Percentiles rank a stretch among this genome's conserved stretches.
Conservation (phyloP, 2,329 filamentous ascomycete species). For the Claviceps pazoutovae region DNA sequence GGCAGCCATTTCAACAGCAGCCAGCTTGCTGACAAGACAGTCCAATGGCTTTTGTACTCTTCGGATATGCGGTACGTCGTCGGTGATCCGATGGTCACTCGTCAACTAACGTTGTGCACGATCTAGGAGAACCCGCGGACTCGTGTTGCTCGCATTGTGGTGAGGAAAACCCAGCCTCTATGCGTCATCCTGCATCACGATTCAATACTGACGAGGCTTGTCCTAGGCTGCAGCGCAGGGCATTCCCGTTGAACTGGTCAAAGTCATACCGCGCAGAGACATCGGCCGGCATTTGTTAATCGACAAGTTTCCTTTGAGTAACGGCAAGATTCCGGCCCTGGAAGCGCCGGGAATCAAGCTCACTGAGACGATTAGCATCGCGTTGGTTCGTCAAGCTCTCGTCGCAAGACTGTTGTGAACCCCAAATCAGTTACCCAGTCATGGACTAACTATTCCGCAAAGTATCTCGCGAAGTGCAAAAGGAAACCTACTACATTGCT, state of each 20-base stretch:
- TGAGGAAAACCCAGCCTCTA: neutral
- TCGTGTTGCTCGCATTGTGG: neutral
- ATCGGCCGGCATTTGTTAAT: neutral
- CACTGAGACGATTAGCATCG: neutral
- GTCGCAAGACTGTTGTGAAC: too few species aligned
- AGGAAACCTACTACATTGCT: neutral
- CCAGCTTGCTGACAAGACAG: too few species aligned
- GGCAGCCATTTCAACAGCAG: too few species aligned
- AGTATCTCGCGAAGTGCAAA: neutral
- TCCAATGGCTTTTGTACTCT: neutral
- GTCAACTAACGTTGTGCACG: neutral
- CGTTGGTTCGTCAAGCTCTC: neutral
- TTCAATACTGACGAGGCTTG: neutral
- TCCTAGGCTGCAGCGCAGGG: neutral
- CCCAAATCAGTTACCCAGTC: neutral
- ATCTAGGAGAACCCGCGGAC: neutral
- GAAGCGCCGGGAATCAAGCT: neutral
- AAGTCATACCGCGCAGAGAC: neutral
- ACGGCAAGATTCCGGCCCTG: conserved; percentile 1
- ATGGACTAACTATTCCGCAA: neutral
- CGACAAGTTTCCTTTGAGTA: neutral
- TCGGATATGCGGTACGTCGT: neutral
- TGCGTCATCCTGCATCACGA: neutral
- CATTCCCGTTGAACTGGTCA: neutral
- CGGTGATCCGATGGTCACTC: neutral